Percentiles rank a stretch among this genome's conserved stretches.
Evolutionary conservation across 495 filamentous ascomycete species (phyloP).

Genomic region (Podospora conica): DNA sequence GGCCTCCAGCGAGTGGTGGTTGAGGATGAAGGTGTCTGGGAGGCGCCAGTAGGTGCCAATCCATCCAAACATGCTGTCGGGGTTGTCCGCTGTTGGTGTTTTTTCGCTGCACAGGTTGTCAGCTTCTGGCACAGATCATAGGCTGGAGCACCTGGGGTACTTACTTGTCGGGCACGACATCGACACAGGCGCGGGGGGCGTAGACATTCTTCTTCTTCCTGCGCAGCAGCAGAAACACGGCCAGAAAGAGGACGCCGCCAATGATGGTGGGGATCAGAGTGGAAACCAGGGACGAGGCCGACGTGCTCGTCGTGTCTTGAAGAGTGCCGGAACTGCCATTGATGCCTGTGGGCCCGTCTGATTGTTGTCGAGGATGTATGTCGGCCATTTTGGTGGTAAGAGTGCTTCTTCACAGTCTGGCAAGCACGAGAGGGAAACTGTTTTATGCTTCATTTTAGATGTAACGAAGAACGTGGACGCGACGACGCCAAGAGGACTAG

Average conservation of each 20-base stretch:
- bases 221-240: constrained; percentile 72
- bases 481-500: too few relatives aligned
- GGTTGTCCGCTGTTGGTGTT: constrained; percentile 58
- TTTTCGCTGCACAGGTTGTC: constrained; percentile 48
- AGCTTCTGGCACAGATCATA: neutral
- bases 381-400: too few relatives aligned
- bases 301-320: too few relatives aligned
- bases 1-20: constrained; percentile 83
- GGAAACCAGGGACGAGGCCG: constrained; percentile 50
- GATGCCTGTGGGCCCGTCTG: too few relatives aligned
- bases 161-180: constrained; percentile 60
- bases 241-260: constrained; percentile 56
- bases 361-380: too few relatives aligned
- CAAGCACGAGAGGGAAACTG: too few relatives aligned
- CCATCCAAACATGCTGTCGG: constrained; percentile 70
- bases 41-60: constrained; percentile 67
- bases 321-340: too few relatives aligned
- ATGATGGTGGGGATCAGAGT: constrained; percentile 65
- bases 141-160: constrained; percentile 9
- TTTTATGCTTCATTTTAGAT: too few relatives aligned
- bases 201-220: constrained; percentile 68
- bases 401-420: too few relatives aligned
- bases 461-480: too few relatives aligned
- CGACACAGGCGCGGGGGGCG: constrained; percentile 80
- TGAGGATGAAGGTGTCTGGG: constrained; percentile 75